Evolutionary conservation across 1,284 basidiomycete species (phyloP).

Genomic region (Trichosporon sp.): DNA sequence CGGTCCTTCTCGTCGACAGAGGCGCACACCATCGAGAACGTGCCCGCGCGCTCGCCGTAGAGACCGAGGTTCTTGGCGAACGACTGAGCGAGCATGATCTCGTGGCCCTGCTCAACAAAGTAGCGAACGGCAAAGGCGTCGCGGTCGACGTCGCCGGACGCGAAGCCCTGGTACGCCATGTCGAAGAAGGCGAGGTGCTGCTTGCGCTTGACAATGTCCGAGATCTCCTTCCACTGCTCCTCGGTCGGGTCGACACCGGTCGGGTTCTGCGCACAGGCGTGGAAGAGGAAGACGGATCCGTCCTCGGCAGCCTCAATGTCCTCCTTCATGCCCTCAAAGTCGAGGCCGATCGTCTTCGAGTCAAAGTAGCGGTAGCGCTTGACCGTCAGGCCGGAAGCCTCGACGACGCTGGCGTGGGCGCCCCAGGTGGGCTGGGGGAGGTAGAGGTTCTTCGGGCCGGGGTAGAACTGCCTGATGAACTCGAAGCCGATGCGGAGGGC

Average conservation of each 20-base stretch:
- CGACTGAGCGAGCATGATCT: conserved; percentile 80
- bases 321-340: conserved; percentile 85
- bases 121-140: conserved; percentile 94
- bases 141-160: conserved; percentile 76
- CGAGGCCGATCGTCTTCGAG: conserved; percentile 85
- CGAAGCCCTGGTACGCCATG: conserved; percentile 89
- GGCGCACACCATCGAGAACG: conserved; percentile 76
- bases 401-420: conserved; percentile 81
- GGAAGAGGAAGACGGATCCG: conserved; percentile 45
- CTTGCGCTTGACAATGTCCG: conserved; percentile 67
- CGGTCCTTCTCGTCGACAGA: conserved; percentile 78
- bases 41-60: conserved; percentile 93
- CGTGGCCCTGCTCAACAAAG: conserved; percentile 85
- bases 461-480: conserved; percentile 82
- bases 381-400: conserved; percentile 90
- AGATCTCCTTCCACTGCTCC: conserved; percentile 89
- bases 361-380: conserved; percentile 76
- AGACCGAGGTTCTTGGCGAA: conserved; percentile 99
- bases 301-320: conserved; percentile 61
- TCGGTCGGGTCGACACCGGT: conserved; percentile 94
- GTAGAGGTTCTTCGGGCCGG: conserved; percentile 82
- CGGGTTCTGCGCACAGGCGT: conserved; percentile 66
- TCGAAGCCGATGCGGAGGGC: conserved; percentile 94
- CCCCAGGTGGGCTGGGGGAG: conserved; percentile 95
- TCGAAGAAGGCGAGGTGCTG: conserved; percentile 58